Conservation (phyloP, 257 asterid species). For the Coffea eugenioides region DNA sequence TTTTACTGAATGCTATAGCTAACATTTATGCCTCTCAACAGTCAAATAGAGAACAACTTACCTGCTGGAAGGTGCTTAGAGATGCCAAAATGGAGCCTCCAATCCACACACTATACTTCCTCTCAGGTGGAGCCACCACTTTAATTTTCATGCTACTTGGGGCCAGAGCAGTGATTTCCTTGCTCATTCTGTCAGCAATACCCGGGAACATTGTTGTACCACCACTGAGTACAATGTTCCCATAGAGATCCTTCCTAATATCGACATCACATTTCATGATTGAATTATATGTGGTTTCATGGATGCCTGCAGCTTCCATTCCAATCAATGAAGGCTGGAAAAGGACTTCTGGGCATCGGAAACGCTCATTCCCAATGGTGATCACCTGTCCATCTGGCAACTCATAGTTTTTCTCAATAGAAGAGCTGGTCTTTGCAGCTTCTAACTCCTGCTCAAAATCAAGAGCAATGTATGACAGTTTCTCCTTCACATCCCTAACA, state of each 20-base stretch:
- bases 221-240: conserved; percentile 42
- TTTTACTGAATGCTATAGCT: neutral
- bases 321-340: conserved; percentile 47
- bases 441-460: conserved; percentile 40
- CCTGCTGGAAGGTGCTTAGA: conserved; percentile 48
- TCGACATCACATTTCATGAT: conserved; percentile 47
- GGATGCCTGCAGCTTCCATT: conserved; percentile 44
- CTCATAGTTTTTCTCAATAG: conserved; percentile 41
- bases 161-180: conserved; percentile 41
- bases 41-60: conserved; percentile 5
- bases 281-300: conserved; percentile 40
- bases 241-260: conserved; percentile 40
- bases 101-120: conserved; percentile 50
- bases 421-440: conserved; percentile 37
- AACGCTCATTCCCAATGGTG: conserved; percentile 40
- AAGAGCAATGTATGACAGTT: conserved; percentile 38
- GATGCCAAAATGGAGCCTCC: conserved; percentile 48
- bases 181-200: conserved; percentile 46
- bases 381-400: conserved; percentile 45
- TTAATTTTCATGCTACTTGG: conserved; percentile 49
- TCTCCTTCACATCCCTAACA: conserved; percentile 42
- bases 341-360: conserved; percentile 43
- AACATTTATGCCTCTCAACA: neutral
- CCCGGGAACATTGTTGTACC: conserved; percentile 41
- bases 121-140: conserved; percentile 50